Conservation (phyloP, 805 yeast genomes). For the Diddensiella caesifluorescens region DNA sequence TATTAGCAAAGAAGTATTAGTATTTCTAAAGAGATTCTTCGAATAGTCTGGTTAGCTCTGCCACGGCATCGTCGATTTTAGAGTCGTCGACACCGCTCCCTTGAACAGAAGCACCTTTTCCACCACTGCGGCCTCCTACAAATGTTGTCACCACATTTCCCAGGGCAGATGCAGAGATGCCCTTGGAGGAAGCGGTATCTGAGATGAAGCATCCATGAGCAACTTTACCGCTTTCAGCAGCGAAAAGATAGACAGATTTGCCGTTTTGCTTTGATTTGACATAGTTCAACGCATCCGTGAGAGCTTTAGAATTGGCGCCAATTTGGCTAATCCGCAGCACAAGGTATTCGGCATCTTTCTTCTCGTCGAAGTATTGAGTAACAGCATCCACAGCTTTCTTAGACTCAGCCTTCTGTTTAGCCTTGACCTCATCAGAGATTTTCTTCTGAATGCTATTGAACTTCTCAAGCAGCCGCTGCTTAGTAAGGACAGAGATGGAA, state of each 20-base stretch:
- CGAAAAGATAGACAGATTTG: conserved; percentile 72
- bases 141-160: conserved; percentile 63
- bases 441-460: conserved; percentile 77
- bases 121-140: conserved; percentile 98
- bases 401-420: conserved; percentile 81
- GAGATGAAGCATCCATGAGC: conserved; percentile 95
- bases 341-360: conserved; percentile 49
- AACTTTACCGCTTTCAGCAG: conserved; percentile 67
- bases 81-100: conserved; percentile 88
- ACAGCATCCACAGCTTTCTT: conserved; percentile 77
- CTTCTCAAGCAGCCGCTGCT: conserved; percentile 66
- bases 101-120: conserved; percentile 93
- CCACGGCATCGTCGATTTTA: conserved; percentile 68
- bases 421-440: conserved; percentile 81
- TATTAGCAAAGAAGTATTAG: no score
- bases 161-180: conserved; percentile 63
- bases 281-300: conserved; percentile 84
- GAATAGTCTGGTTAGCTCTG: conserved; percentile 57
- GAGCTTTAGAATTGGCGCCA: conserved; percentile 84
- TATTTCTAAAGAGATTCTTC: not conserved
- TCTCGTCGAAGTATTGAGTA: conserved; percentile 57
- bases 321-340: conserved; percentile 61
- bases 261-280: conserved; percentile 71
- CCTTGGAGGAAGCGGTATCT: conserved; percentile 61
- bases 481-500: conserved; percentile 73